These are phyloP conservation scores for Fraxinus baroniana DNA, from an alignment of 305 asterid genomes.

Conservation along the genomic window DNA sequence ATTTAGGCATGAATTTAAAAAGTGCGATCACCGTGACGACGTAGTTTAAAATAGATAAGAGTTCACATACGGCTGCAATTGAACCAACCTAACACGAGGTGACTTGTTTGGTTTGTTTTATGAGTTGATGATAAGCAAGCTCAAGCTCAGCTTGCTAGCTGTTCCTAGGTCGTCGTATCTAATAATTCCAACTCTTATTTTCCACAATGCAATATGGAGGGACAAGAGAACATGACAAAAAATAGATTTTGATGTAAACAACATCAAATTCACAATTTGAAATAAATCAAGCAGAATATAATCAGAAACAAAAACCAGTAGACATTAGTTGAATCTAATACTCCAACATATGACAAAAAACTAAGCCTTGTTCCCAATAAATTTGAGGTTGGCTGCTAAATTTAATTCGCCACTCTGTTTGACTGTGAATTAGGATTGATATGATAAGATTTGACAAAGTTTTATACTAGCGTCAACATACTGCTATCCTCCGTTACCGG, in stretches of 20 bases:
- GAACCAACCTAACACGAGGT: not conserved
- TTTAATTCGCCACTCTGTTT: not conserved
- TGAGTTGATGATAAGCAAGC: conserved; percentile 1
- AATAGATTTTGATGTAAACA: not conserved
- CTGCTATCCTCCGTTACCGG: not conserved
- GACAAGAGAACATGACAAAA: not conserved
- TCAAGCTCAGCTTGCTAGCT: not conserved
- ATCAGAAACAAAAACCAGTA: not conserved
- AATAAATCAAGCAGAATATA: not conserved
- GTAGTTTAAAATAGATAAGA: not conserved
- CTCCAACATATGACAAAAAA: not conserved
- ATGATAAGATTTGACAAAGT: not conserved
- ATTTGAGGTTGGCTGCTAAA: not conserved
- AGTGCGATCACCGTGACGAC: not conserved
- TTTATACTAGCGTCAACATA: not conserved
- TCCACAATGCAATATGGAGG: not conserved
- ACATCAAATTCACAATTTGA: not conserved
- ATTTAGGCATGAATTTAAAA: not conserved
- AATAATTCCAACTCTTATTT: not conserved
- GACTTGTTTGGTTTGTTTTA: not conserved
- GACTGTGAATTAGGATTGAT: not conserved
- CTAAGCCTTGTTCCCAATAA: not conserved
- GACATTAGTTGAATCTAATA: not conserved
- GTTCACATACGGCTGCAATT: not conserved
- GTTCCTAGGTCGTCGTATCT: not conserved